Evolutionary conservation across 768 basidiomycete species (phyloP), one percentile per base, ranked within the genome.

Genomic region (Amanita polypyramis): DNA sequence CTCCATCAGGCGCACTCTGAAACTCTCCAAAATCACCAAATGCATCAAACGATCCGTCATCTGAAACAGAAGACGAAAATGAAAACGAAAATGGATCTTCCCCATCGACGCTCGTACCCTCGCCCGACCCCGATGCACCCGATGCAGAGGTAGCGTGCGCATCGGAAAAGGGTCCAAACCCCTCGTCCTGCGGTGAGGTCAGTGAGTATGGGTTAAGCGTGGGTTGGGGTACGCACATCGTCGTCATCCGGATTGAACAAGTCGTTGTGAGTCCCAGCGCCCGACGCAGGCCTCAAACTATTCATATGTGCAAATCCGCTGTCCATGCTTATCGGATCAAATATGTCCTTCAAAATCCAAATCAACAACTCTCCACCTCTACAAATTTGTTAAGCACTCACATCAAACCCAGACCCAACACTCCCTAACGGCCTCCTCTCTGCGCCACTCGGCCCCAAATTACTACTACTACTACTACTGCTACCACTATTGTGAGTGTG

Each of bases 1-100:
- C 43, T 5, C 12, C 17, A 17, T 17, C 43, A 11, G 19, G 29
- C 9, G 70, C 75, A 45, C 68, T 70, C 55, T 85, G 85, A 55
- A 87, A 86, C 46, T 86, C 86, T 2, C 86, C 84, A 56, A 87
- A 86, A 46, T 86, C 86, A 3, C 86, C 84, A 57, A 90, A 89
- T 53, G 69, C 70, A 43, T 82, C 82, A 54, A 87, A 89, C 7
- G 83, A 75, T 40, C 74, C 75, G 59, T 86, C 85, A 29, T 83
- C 82, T 0, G 80, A 75, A 50, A 78, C 75, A 2, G 75, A 72
- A 1, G 76, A 73, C 3, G 75, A 72, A 1, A 75, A 73, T 3
- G 70, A 65, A 53, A 77, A 77, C 2, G 73, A 76, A 62, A 87
- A 85, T 0, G 75, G 74, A 51, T 82, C 70, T 10, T 49, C 47